These are phyloP conservation scores for Aspergillus carbonarius DNA, from an alignment of 2,329 filamentous ascomycete species.

Conservation along the genomic window DNA sequence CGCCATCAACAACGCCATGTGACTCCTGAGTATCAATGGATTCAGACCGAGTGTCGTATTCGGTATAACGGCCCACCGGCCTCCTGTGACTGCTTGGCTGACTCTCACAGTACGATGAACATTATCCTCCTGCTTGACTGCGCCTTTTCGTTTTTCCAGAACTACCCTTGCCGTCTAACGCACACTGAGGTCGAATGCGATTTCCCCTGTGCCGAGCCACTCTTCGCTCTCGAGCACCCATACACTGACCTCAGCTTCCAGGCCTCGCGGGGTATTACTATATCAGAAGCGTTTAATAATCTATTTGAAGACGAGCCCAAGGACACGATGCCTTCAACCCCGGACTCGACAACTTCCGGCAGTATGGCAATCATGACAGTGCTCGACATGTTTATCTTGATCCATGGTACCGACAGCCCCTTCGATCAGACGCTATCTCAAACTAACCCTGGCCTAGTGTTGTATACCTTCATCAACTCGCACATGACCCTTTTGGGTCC, in stretches of 20 bases:
- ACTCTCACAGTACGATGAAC: constrained; percentile 36
- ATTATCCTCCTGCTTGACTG: constrained; percentile 45
- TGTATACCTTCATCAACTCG: constrained; percentile 43
- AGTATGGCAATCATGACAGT: constrained; percentile 31
- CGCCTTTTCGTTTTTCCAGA: constrained; percentile 47
- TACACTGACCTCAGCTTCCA: constrained; percentile 43
- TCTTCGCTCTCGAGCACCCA: constrained; percentile 44
- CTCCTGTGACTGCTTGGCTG: not conserved
- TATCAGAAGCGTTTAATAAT: constrained; percentile 41
- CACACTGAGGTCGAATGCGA: constrained; percentile 45
- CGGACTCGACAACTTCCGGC: constrained; percentile 3
- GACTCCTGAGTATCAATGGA: constrained; percentile 42
- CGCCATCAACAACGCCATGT: constrained; percentile 41
- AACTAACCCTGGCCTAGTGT: constrained; percentile 24
- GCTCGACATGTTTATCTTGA: constrained; percentile 45
- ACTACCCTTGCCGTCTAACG: constrained; percentile 44
- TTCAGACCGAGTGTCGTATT: constrained; percentile 46
- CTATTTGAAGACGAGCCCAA: constrained; percentile 32
- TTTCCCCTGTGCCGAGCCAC: constrained; percentile 42
- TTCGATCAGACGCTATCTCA: not conserved
- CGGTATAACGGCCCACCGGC: constrained; percentile 27
- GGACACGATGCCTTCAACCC: constrained; percentile 6
- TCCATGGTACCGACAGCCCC: constrained; percentile 34
- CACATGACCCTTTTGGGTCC: constrained; percentile 40
- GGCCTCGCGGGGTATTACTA: constrained; percentile 36